Conservation (phyloP, 768 basidiomycete species). For the Hysterangium stoloniferum region DNA sequence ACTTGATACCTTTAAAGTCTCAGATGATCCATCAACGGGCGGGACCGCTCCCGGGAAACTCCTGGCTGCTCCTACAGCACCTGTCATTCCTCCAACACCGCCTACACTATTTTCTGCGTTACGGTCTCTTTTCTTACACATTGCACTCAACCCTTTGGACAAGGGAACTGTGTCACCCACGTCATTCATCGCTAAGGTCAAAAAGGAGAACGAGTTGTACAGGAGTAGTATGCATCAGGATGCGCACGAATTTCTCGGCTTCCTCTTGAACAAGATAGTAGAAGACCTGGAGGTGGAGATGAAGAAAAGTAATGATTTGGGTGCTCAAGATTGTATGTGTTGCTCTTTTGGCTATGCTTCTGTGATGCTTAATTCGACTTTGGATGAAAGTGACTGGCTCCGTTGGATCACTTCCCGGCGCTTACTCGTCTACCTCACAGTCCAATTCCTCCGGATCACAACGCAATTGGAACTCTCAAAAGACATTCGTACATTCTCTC, state of each 20-base stretch:
- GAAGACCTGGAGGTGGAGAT: slow-evolving; percentile 83
- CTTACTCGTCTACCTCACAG: slow-evolving; percentile 21
- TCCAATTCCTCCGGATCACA: slow-evolving; percentile 10
- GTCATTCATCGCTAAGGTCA: slow-evolving; percentile 89
- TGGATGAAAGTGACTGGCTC: slow-evolving; percentile 52
- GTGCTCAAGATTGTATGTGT: slow-evolving; percentile 49
- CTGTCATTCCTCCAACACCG: slow-evolving; percentile 49
- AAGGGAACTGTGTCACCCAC: slow-evolving; percentile 85
- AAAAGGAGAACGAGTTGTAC: slow-evolving; percentile 87
- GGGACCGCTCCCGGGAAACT: slow-evolving; percentile 20
- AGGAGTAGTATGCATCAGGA: slow-evolving; percentile 93
- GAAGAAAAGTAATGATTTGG: slow-evolving; percentile 25
- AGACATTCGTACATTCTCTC: slow-evolving; percentile 82
- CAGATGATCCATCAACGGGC: slow-evolving; percentile 16
- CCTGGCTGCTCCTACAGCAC: slow-evolving; percentile 6
- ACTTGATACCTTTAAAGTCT: neutral
- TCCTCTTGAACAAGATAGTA: slow-evolving; percentile 83
- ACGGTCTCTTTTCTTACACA: slow-evolving; percentile 81
- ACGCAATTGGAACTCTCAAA: slow-evolving; percentile 20
- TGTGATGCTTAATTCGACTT: slow-evolving; percentile 11
- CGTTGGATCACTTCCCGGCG: slow-evolving; percentile 44
- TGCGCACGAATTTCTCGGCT: slow-evolving; percentile 97
- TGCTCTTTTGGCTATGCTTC: neutral
- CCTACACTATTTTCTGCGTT: slow-evolving; percentile 86
- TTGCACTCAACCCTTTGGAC: slow-evolving; percentile 69